A percentile compares a stretch with the other conserved stretches of the same genome.
These are phyloP conservation scores for Ceratobasidium sp. DNA, from an alignment of 1,284 basidiomycete genomes.

Conservation along the genomic window DNA sequence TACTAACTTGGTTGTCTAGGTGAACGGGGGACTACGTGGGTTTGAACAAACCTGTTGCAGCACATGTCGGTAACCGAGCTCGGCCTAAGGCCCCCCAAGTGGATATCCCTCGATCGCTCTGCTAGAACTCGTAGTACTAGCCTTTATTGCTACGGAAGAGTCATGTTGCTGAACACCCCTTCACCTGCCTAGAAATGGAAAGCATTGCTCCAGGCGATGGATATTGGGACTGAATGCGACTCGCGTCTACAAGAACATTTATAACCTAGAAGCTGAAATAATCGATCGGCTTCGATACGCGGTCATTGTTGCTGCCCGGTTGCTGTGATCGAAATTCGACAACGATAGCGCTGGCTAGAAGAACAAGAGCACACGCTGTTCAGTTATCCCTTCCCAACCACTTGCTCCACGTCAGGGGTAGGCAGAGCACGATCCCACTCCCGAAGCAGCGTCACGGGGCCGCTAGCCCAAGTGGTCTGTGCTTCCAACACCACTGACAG, in stretches of 20 bases:
- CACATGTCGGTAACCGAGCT: neutral
- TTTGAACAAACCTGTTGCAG: neutral
- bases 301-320: constrained; percentile 4
- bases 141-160: neutral
- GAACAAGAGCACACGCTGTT: neutral
- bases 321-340: neutral
- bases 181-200: neutral
- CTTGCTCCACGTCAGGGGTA: neutral
- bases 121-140: neutral
- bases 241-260: neutral
- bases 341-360: neutral
- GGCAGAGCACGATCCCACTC: neutral
- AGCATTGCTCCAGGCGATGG: neutral
- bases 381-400: neutral
- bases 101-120: neutral
- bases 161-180: neutral
- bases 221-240: neutral
- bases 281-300: constrained; percentile 13
- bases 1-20: neutral
- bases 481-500: neutral
- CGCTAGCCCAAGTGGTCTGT: neutral
- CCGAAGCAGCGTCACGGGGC: neutral
- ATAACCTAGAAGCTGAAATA: neutral
- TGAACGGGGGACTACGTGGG: neutral
- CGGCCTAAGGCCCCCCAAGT: neutral